Percentiles rank a stretch among this genome's conserved stretches.
These are phyloP conservation scores for Candida alai DNA, from an alignment of 805 yeast genomes.

Conservation along the genomic window DNA sequence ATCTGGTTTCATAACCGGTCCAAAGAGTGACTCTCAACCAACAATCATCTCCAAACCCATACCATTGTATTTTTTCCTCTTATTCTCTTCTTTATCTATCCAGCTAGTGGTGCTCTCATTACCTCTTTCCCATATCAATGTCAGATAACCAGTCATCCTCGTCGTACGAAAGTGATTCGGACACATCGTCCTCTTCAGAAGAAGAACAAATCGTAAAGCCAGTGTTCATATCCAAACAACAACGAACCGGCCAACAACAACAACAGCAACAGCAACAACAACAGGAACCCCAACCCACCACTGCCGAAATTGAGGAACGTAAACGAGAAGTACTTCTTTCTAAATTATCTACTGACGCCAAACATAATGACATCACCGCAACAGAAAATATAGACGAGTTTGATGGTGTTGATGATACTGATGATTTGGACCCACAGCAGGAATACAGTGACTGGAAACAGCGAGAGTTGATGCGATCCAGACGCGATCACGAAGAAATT, in stretches of 20 bases:
- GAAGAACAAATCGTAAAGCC: conserved; percentile 12
- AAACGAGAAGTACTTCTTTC: conserved; percentile 5
- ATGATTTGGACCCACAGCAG: conserved; percentile 30
- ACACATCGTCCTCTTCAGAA: conserved; percentile 7
- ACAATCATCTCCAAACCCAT: too few relatives aligned
- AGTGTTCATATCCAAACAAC: conserved; percentile 12
- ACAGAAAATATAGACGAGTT: conserved; percentile 11
- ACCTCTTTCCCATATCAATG: too few relatives aligned
- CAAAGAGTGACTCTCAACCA: too few relatives aligned
- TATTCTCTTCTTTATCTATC: too few relatives aligned
- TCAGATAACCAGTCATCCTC: too few relatives aligned
- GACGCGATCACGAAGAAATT: conserved; percentile 19
- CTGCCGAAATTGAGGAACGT: conserved; percentile 5
- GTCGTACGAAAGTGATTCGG: conserved; percentile 7
- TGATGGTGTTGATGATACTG: conserved; percentile 33
- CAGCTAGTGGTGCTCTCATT: too few relatives aligned
- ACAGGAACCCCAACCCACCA: neutral
- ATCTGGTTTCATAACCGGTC: too few relatives aligned
- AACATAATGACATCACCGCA: neutral
- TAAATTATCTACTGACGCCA: conserved; percentile 4
- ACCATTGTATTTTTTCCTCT: too few relatives aligned
- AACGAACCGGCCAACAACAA: conserved; percentile 4
- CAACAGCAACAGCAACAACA: neutral
- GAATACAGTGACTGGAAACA: conserved; percentile 28
- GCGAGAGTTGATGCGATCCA: conserved; percentile 24